Base-by-base conservation (phyloP, 345 rosid genomes). In the Ailanthus altissimus region DNA sequence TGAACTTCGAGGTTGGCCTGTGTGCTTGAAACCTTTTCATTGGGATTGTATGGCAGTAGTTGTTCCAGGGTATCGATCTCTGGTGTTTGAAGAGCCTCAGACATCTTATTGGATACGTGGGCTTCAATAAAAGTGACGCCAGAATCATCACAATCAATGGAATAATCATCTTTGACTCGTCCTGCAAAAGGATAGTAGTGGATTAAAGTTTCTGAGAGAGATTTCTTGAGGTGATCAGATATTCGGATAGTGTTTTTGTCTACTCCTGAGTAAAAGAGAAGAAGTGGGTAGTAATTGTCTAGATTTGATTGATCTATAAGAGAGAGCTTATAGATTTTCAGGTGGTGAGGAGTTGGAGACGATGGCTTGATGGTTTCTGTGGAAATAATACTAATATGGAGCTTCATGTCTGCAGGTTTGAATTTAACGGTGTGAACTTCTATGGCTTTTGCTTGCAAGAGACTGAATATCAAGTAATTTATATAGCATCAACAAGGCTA, bases 311-410 rank as follows among this genome's bases (percentile, higher is more conserved):
- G 53, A 49, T 13, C 12, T 11, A 13, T 10, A 49, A 81, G 70
- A 26, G 83, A 86, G 56, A 86, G 86, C 3, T 73, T 80, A 57
- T 79, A 62, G 28, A 3, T 59, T 66, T 78, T 53, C 0, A 68
- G 84, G 62, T 72, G 70, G 15, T 16, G 13, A 25, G 86, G 85
- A 8, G 84, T 78, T 73, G 84, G 73, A 53, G 84, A 75, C 7
- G 78, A 77, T 59, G 87, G 86, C 65, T 75, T 80, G 65, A 78
- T 82, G 54, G 64, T 56, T 51, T 82, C 78, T 70, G 42, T 76
- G 6, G 83, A 78, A 50, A 59, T 76, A 68, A 82, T 76, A 12
- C n/a, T n/a, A n/a, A n/a, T n/a, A n/a, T n/a, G n/a, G n/a, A n/a
- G n/a, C n/a, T n/a, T n/a, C n/a, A n/a, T n/a, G n/a, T n/a, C n/a